phyloP scores from a whole-genome alignment of 2,329 filamentous ascomycete genomes.

The Nothopassalora personata region DNA sequence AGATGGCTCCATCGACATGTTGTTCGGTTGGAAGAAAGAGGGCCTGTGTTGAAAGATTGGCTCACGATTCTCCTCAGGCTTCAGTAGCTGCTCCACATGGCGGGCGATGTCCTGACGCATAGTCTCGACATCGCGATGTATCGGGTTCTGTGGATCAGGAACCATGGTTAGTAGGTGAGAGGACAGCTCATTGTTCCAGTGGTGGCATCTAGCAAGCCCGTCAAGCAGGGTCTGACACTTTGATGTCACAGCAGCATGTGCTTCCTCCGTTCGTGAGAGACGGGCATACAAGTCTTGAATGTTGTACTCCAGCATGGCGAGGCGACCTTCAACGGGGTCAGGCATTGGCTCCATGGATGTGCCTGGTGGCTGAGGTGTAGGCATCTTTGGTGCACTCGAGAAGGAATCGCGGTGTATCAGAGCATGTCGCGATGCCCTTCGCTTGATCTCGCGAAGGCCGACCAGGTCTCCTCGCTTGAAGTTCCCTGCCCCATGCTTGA shows the following conservation, averaged over 20 bases:
- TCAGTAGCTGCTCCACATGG: constrained; percentile 54
- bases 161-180: constrained; percentile 68
- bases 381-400: constrained; percentile 62
- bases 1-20: constrained; percentile 21
- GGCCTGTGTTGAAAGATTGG: constrained; percentile 35
- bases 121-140: constrained; percentile 66
- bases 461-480: constrained; percentile 94
- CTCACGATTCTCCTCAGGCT: constrained; percentile 60
- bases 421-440: constrained; percentile 85
- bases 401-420: constrained; percentile 90
- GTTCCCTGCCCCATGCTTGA: constrained; percentile 94
- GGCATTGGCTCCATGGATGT: constrained; percentile 55
- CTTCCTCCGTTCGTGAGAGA: constrained; percentile 78
- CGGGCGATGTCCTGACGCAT: constrained; percentile 61
- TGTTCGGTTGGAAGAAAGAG: constrained; percentile 37
- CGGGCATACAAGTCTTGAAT: constrained; percentile 74
- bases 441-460: constrained; percentile 89
- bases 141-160: constrained; percentile 66
- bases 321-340: constrained; percentile 70
- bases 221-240: constrained; percentile 81
- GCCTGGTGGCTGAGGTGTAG: constrained; percentile 75
- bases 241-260: constrained; percentile 68
- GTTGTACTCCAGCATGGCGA: constrained; percentile 72
- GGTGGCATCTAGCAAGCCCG: constrained; percentile 65
- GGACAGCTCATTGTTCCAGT: constrained; percentile 82